Percentiles rank a stretch among this genome's conserved stretches.
Evolutionary conservation across 75 land plant genomes (phyloP).

Genomic region (Adiantum capillusveneris): DNA sequence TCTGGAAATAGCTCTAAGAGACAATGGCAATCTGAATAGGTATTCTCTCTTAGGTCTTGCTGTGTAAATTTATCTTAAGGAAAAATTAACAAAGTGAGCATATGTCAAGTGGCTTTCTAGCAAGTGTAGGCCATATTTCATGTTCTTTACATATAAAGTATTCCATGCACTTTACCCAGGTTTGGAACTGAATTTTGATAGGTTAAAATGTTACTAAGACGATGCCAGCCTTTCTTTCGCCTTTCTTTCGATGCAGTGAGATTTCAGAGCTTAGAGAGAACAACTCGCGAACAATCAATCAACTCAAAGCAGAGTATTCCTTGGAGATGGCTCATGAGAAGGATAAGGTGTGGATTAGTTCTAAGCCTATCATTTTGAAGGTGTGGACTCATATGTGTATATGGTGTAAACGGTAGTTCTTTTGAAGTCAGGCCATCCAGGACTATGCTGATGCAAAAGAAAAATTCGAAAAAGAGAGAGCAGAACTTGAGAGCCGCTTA

Average conservation of each 20-base stretch:
- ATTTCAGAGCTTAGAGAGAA: conserved; percentile 30
- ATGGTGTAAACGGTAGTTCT: not conserved
- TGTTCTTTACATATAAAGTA: no score
- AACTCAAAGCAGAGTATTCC: conserved; percentile 28
- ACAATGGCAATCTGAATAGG: conserved; percentile 20
- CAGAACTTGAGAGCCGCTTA: conserved; percentile 20
- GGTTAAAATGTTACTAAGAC: no score
- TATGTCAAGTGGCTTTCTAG: no score
- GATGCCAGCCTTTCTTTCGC: no score
- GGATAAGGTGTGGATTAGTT: conserved; percentile 21
- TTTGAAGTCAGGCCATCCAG: conserved; percentile 20
- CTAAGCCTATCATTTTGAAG: not conserved
- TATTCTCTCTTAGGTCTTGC: no score
- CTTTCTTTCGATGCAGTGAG: conserved; percentile 17
- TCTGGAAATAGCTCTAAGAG: conserved; percentile 14
- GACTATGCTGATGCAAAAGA: conserved; percentile 26
- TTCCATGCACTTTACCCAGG: no score
- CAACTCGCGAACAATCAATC: conserved; percentile 16
- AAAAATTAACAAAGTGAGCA: no score
- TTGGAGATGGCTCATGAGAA: conserved; percentile 36
- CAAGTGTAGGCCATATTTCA: no score
- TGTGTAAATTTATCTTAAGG: no score
- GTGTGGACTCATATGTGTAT: no score
- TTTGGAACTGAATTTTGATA: no score
- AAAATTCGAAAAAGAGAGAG: conserved; percentile 23